Conservation (phyloP, 805 yeast species). For the Kurtzmaniella cleridarum region DNA sequence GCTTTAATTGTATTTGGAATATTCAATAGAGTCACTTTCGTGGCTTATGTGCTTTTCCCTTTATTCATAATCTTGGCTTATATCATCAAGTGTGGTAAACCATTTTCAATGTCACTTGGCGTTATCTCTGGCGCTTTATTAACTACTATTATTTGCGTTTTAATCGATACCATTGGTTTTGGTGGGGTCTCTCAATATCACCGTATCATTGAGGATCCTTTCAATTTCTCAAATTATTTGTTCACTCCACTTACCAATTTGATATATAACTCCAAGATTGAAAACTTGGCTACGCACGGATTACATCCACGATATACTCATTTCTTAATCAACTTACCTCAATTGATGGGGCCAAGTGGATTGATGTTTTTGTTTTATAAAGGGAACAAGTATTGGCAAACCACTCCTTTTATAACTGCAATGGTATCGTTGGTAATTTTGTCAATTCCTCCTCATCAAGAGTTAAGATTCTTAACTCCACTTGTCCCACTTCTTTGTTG, state of each 20-base stretch:
- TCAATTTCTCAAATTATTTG: constrained; percentile 25
- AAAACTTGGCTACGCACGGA: constrained; percentile 75
- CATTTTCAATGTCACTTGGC: constrained; percentile 24
- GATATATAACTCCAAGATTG: constrained; percentile 53
- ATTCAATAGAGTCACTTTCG: constrained; percentile 83
- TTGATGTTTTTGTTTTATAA: constrained; percentile 41
- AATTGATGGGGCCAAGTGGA: constrained; percentile 71
- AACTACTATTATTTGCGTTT: constrained; percentile 33
- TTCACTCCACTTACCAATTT: constrained; percentile 78
- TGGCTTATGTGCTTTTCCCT: constrained; percentile 70
- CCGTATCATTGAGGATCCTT: constrained; percentile 8
- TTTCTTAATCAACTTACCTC: constrained; percentile 68
- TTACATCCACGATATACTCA: constrained; percentile 77
- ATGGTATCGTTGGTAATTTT: constrained; percentile 57
- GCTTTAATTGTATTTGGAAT: constrained; percentile 55
- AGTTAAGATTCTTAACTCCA: constrained; percentile 81
- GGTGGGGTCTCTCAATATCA: constrained; percentile 1
- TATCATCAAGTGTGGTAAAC: constrained; percentile 33
- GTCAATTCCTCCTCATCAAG: constrained; percentile 87
- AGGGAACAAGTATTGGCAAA: constrained; percentile 32
- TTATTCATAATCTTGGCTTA: constrained; percentile 18
- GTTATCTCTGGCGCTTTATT: constrained; percentile 23
- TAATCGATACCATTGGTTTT: constrained; percentile 51
- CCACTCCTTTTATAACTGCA: constrained; percentile 56
- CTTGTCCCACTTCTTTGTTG: constrained; percentile 64